phyloP scores from a whole-genome alignment of 108 stramenopile genomes.

The Fragilariopsis cylindrus region DNA sequence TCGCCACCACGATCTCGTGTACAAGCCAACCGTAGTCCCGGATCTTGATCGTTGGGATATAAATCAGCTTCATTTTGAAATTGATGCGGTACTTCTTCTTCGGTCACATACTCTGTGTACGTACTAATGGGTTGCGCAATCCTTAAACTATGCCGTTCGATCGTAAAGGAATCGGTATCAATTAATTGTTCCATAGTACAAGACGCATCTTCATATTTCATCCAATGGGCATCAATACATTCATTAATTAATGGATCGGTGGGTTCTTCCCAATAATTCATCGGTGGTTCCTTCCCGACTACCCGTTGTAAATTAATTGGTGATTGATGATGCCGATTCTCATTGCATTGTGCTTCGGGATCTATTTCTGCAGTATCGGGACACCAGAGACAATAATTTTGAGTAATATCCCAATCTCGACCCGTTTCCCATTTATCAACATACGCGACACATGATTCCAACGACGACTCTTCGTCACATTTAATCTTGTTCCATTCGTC shows the following conservation, averaged over 20 bases:
- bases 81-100: conserved; percentile 9
- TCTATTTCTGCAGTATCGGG: neutral
- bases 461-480: neutral
- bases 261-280: too few species aligned
- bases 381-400: neutral
- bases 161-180: conserved; percentile 30
- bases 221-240: conserved; percentile 42
- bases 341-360: neutral
- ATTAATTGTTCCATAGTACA: conserved; percentile 38
- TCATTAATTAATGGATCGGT: too few species aligned
- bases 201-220: conserved; percentile 44
- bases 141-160: conserved; percentile 45
- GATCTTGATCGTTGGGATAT: neutral
- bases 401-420: neutral
- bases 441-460: conserved; percentile 16
- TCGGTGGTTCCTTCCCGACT: neutral
- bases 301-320: conserved; percentile 3
- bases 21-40: neutral
- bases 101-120: neutral
- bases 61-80: neutral
- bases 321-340: conserved; percentile 20
- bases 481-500: neutral
- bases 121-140: conserved; percentile 35
- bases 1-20: neutral
- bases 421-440: neutral